Conservation (phyloP, 352 stramenopile genomes). For the Phytophthora ohioensis region DNA sequence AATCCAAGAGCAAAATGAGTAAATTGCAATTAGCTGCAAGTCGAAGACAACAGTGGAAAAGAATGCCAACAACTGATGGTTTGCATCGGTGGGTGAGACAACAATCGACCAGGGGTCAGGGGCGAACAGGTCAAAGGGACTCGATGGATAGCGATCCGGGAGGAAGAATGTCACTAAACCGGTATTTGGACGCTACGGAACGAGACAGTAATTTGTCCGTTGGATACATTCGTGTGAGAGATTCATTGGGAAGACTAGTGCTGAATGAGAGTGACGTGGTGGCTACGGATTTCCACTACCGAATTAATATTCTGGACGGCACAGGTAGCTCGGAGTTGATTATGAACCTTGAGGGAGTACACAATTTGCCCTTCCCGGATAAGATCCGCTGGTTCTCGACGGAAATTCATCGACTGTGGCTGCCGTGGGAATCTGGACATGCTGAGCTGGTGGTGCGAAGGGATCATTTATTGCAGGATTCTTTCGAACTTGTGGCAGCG, state of each 20-base stretch:
- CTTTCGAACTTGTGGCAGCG: slow-evolving; percentile 75
- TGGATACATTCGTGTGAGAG: slow-evolving; percentile 82
- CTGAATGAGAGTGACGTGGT: slow-evolving; percentile 87
- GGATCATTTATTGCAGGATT: slow-evolving; percentile 88
- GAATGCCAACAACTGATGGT: slow-evolving; percentile 78
- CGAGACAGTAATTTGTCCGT: slow-evolving; percentile 72
- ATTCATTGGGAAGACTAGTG: slow-evolving; percentile 72
- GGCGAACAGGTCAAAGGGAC: slow-evolving; percentile 40
- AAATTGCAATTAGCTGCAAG: slow-evolving; percentile 81
- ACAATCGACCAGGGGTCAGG: slow-evolving; percentile 26
- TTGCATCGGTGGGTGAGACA: slow-evolving; percentile 80
- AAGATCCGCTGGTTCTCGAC: slow-evolving; percentile 87
- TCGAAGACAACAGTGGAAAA: slow-evolving; percentile 78
- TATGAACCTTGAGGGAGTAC: slow-evolving; percentile 86
- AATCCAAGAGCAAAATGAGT: slow-evolving; percentile 54
- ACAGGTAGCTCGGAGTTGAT: slow-evolving; percentile 76
- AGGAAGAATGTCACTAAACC: slow-evolving; percentile 42
- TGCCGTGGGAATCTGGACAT: slow-evolving; percentile 87
- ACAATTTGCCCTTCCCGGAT: slow-evolving; percentile 80
- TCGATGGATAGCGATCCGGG: slow-evolving; percentile 66
- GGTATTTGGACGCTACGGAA: slow-evolving; percentile 63
- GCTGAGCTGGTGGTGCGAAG: slow-evolving; percentile 81
- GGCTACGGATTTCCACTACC: slow-evolving; percentile 83
- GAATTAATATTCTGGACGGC: slow-evolving; percentile 83
- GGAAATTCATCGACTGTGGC: slow-evolving; percentile 82